Percentiles rank a stretch among this genome's conserved stretches.
Conservation (phyloP, 495 filamentous ascomycete species). For the Daldinia loculata region DNA sequence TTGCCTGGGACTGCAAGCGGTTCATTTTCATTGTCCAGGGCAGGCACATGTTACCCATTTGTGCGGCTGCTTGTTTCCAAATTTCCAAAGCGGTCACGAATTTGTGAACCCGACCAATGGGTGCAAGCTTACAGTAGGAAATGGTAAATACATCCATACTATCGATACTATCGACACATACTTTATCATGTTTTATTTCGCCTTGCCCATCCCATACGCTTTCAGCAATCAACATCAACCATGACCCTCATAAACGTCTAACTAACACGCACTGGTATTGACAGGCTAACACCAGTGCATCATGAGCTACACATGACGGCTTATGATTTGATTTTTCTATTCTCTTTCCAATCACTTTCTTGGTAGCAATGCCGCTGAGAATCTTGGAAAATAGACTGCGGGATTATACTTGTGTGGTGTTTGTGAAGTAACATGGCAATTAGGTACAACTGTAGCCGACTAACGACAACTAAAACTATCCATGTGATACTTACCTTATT, state of each 20-base stretch:
- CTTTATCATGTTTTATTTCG: not conserved
- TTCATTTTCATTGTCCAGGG: constrained; percentile 34
- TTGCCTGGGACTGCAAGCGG: constrained; percentile 39
- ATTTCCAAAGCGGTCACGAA: constrained; percentile 31
- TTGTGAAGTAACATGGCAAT: not conserved
- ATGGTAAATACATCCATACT: not conserved
- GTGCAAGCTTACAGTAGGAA: not conserved
- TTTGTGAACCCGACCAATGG: not conserved
- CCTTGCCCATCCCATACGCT: not conserved
- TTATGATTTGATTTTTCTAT: not conserved
- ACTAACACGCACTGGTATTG: not conserved
- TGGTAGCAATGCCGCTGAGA: not conserved
- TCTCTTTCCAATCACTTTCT: not conserved
- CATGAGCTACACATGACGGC: not conserved
- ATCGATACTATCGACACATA: not conserved
- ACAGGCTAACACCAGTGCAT: not conserved
- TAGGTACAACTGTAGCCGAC: not conserved
- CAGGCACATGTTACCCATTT: constrained; percentile 39
- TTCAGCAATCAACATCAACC: constrained; percentile 1
- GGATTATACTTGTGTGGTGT: not conserved
- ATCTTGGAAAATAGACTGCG: not conserved
- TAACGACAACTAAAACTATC: not conserved
- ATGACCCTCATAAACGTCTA: not conserved
- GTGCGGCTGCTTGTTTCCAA: constrained; percentile 23
- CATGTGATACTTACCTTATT: not conserved